A percentile compares a stretch with the other conserved stretches of the same genome.
Evolutionary conservation across 345 rosid species (phyloP).

Genomic region (Lepidium aucheri): DNA sequence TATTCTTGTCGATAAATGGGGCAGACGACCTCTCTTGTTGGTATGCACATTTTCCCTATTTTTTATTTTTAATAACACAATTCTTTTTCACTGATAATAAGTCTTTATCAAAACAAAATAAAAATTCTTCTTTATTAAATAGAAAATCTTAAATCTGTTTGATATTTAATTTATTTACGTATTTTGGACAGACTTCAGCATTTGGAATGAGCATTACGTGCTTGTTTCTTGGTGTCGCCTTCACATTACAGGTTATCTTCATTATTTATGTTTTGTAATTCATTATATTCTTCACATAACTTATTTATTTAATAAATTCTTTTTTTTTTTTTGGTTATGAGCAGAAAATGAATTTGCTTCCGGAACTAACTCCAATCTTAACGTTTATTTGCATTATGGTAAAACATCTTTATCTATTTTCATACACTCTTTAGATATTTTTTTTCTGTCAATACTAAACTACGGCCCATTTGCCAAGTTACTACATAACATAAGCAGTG

Average conservation of each 20-base stretch:
- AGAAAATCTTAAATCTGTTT: neutral
- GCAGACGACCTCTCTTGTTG: constrained; percentile 46
- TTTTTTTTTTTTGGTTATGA: neutral
- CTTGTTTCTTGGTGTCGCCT: constrained; percentile 34
- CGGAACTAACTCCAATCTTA: constrained; percentile 25
- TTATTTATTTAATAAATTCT: neutral
- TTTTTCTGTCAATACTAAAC: no score
- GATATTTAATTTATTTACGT: neutral
- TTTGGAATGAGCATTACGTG: constrained; percentile 33
- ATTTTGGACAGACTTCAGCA: constrained; percentile 35
- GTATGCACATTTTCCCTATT: neutral
- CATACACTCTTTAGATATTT: no score
- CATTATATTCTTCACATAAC: neutral
- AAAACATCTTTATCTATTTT: neutral
- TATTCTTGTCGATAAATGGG: constrained; percentile 37
- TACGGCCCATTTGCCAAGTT: no score
- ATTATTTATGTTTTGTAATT: neutral
- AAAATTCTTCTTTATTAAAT: no score
- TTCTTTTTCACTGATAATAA: no score
- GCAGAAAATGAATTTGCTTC: constrained; percentile 17
- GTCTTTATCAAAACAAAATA: no score
- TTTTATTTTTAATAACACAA: no score
- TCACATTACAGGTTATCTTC: constrained; percentile 37
- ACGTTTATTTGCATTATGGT: constrained; percentile 18
- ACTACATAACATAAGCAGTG: no score